These are phyloP conservation scores for Waltergamsia citrina DNA, from an alignment of 2,329 filamentous ascomycete species.

Conservation along the genomic window DNA sequence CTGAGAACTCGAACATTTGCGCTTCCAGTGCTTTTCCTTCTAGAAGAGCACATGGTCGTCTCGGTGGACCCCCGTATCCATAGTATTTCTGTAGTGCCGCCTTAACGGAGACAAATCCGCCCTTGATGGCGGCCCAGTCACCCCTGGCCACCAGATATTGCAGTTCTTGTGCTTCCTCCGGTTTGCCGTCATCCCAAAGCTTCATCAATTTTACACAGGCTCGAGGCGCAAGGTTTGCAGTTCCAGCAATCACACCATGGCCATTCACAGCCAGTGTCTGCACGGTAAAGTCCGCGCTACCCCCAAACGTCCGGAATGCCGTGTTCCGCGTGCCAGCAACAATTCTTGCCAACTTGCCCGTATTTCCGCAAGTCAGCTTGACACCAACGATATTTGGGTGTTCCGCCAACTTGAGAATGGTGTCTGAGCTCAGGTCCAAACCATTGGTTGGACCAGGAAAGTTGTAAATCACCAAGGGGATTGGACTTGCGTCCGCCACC, in stretches of 20 bases:
- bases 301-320: conserved; percentile 59
- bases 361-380: conserved; percentile 56
- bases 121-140: conserved; percentile 62
- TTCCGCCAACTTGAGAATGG: conserved; percentile 40
- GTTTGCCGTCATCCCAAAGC: conserved; percentile 49
- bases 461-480: conserved; percentile 56
- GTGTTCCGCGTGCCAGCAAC: conserved; percentile 29
- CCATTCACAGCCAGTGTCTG: conserved; percentile 62
- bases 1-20: conserved; percentile 16
- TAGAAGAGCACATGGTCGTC: conserved; percentile 35
- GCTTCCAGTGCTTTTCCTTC: conserved; percentile 12
- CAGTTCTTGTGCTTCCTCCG: conserved; percentile 48
- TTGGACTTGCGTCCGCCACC: conserved; percentile 46
- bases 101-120: conserved; percentile 62
- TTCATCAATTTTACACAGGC: conserved; percentile 52
- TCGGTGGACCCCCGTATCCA: conserved; percentile 53
- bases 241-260: conserved; percentile 61
- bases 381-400: conserved; percentile 51
- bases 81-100: conserved; percentile 51
- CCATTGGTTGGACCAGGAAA: conserved; percentile 49
- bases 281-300: conserved; percentile 65
- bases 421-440: conserved; percentile 47
- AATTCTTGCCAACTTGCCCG: conserved; percentile 45
- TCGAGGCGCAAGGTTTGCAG: conserved; percentile 61
- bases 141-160: conserved; percentile 56